These are phyloP conservation scores for Ophiostoma quercus DNA, from an alignment of 2,329 filamentous ascomycete species.

Conservation along the genomic window DNA sequence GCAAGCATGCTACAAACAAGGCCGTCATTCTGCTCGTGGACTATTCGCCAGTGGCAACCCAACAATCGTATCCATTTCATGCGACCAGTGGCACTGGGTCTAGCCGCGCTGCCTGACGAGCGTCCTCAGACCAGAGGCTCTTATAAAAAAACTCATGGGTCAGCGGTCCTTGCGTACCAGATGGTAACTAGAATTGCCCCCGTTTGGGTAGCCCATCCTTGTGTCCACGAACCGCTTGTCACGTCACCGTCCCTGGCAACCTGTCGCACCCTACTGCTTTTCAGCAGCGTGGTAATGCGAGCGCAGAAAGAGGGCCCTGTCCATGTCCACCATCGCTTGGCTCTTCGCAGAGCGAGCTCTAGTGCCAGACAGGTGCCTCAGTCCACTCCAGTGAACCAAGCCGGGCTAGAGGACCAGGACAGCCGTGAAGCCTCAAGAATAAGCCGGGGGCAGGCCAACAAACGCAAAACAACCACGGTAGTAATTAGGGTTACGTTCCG, in stretches of 20 bases:
- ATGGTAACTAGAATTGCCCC: slow-evolving; percentile 53
- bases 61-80: slow-evolving; percentile 18
- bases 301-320: neutral
- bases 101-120: slow-evolving; percentile 69
- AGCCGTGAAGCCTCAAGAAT: slow-evolving; percentile 23
- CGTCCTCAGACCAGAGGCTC: slow-evolving; percentile 64
- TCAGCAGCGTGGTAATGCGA: neutral
- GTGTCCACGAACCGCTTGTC: slow-evolving; percentile 38
- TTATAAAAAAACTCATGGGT: slow-evolving; percentile 73
- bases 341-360: neutral
- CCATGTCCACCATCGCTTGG: neutral
- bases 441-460: slow-evolving; percentile 38
- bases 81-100: slow-evolving; percentile 51
- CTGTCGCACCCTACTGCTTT: slow-evolving; percentile 19
- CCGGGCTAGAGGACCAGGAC: slow-evolving; percentile 13
- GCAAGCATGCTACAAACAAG: neutral
- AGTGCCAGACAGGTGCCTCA: neutral
- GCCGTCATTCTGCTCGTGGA: slow-evolving; percentile 12
- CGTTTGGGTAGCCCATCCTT: slow-evolving; percentile 24
- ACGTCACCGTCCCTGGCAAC: slow-evolving; percentile 34
- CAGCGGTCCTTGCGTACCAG: slow-evolving; percentile 52
- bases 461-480: slow-evolving; percentile 68
- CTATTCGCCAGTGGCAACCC: slow-evolving; percentile 12
- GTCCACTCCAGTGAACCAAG: neutral
- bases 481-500: slow-evolving; percentile 97